These are phyloP conservation scores for Populus trichocarpa DNA, from an alignment of 441 rosid species.

Conservation along the genomic window DNA sequence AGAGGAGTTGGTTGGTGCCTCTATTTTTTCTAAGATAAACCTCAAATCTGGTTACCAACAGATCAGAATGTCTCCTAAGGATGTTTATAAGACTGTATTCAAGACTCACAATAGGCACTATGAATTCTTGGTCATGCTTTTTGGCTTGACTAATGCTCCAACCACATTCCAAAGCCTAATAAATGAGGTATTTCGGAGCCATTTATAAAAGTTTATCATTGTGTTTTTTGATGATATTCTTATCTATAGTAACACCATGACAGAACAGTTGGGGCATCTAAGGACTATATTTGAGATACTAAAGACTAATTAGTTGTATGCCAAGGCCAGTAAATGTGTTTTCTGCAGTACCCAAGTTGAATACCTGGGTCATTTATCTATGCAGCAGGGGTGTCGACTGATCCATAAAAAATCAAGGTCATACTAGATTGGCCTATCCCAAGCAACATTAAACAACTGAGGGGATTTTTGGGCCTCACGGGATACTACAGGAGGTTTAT, in stretches of 20 bases:
- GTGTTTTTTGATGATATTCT: neutral
- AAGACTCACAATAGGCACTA: too few relatives aligned
- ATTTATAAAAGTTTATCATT: neutral
- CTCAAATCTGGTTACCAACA: too few relatives aligned
- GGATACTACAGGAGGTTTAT: neutral
- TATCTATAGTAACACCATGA: neutral
- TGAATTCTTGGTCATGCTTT: too few relatives aligned
- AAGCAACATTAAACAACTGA: neutral
- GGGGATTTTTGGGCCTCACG: neutral
- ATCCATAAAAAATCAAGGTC: neutral
- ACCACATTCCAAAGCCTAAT: neutral
- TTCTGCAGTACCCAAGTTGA: neutral
- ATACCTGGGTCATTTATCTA: neutral
- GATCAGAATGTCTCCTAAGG: too few relatives aligned
- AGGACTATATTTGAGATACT: neutral
- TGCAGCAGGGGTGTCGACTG: neutral
- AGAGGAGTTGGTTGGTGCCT: too few relatives aligned
- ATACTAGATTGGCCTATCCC: neutral
- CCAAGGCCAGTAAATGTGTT: too few relatives aligned
- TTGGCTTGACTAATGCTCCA: neutral
- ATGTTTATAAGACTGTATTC: too few relatives aligned
- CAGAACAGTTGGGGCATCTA: neutral
- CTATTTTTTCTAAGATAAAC: too few relatives aligned
- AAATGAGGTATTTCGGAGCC: neutral
- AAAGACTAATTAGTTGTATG: neutral